Base-by-base conservation (phyloP, 805 yeast species). In the Pichia gijzeniarum region DNA sequence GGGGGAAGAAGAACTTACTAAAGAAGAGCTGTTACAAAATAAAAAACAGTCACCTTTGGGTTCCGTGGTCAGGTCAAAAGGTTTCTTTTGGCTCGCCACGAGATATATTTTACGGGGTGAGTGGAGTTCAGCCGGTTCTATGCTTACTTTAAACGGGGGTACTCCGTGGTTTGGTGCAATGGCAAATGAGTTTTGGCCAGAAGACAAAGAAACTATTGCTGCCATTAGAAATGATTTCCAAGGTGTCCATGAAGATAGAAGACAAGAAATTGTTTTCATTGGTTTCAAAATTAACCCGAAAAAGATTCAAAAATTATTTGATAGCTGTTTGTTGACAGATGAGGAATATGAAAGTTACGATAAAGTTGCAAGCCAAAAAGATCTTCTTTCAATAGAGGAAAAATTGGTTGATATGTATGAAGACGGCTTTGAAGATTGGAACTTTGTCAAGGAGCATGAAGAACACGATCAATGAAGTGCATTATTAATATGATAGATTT, bases 21-120 rank as follows among this genome's bases (percentile, higher is more conserved):
- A 79, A 32, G 72, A 72, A 8, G 85, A 79, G 55, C 69, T 79
- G 42, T 54, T 74, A 27, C 74, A 70, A 8, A 52, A 52, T 19
- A 40, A 38, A 12, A 50, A 41, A n/a, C 51, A 42, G 9, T 38
- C 41, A 16, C 42, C 43, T 17, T 16, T 32, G 7, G 43, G 45
- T 21, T 17, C 34, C 10, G 53, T 34, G 16, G 48, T 42, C 16
- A 41, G 45, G 27, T 47, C 47, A 8, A 41, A 39, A 14, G 43
- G 47, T 5, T 40, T 42, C 19, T 48, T 42, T 20, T 43, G 47
- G 47, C 31, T 43, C 9, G 47, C 47, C 16, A 43, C 48, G 38
- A 27, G 47, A 38, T 36, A 48, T 31, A 25, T 53, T 32, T 25
- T 51, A 41, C 40, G 56, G 37, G 41, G 50, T 40, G 40, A 48